These are phyloP conservation scores for Alternaria incomplexa DNA, from an alignment of 2,329 filamentous ascomycete genomes.

Conservation along the genomic window DNA sequence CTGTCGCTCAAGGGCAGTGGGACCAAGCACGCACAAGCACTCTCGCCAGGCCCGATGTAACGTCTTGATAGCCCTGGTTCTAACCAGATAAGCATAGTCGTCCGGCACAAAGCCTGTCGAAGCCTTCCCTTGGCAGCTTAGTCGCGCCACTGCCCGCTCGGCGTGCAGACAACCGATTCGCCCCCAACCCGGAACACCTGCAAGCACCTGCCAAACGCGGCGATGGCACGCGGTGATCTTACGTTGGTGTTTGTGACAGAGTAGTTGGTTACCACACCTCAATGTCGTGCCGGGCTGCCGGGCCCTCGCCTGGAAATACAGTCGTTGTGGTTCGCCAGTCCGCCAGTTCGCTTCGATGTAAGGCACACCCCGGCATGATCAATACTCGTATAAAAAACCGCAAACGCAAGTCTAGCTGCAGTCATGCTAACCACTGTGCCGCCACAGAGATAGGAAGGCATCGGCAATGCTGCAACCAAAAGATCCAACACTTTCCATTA, in stretches of 20 bases:
- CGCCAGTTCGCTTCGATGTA: background rate
- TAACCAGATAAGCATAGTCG: constrained; percentile 15
- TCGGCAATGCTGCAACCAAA: background rate
- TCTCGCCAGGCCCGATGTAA: constrained; percentile 37
- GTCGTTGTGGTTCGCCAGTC: constrained; percentile 6
- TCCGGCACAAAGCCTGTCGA: constrained; percentile 30
- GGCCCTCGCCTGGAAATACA: background rate
- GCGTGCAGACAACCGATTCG: constrained; percentile 9
- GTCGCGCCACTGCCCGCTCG: constrained; percentile 19
- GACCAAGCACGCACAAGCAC: constrained; percentile 34
- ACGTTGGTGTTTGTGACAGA: constrained; percentile 22
- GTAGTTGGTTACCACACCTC: background rate
- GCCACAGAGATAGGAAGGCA: constrained; percentile 1
- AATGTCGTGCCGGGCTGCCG: constrained; percentile 18
- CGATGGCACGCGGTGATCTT: constrained; percentile 21
- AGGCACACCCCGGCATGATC: background rate
- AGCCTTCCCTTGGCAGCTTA: constrained; percentile 39
- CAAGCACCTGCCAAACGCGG: constrained; percentile 34
- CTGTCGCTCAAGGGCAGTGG: constrained; percentile 10
- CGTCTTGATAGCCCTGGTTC: constrained; percentile 29
- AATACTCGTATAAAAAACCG: background rate
- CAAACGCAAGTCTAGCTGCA: constrained; percentile 1
- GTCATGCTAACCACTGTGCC: background rate
- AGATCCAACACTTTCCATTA: background rate
- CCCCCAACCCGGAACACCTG: constrained; percentile 8